These are phyloP conservation scores for Tetragonia tetragonoides DNA, from an alignment of 148 eudicot genomes.

Conservation along the genomic window DNA sequence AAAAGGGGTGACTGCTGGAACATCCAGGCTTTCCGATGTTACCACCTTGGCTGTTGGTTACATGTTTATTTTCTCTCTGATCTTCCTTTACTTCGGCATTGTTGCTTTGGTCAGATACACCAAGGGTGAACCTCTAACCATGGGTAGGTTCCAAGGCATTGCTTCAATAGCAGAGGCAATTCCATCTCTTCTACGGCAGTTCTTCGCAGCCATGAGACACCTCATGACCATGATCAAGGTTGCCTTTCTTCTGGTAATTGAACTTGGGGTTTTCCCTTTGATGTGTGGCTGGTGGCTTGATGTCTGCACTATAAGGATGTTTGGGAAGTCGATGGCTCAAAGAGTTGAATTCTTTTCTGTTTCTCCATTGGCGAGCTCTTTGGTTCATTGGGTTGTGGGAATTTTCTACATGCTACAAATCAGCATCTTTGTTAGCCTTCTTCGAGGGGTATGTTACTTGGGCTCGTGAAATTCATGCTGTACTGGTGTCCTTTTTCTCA, in stretches of 20 bases:
- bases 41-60: slow-evolving; percentile 97
- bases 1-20: slow-evolving; percentile 60
- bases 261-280: slow-evolving; percentile 93
- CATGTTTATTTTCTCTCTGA: slow-evolving; percentile 72
- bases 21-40: slow-evolving; percentile 84
- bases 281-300: slow-evolving; percentile 99
- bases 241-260: slow-evolving; percentile 92
- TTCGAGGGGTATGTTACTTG: slow-evolving; percentile 72
- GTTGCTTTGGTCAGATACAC: slow-evolving; percentile 76
- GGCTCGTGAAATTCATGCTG: slow-evolving; percentile 6
- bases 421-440: slow-evolving; percentile 94
- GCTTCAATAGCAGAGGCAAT: slow-evolving; percentile 81
- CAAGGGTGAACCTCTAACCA: slow-evolving; percentile 81
- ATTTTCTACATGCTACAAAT: slow-evolving; percentile 93
- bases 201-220: slow-evolving; percentile 88
- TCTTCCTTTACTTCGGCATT: slow-evolving; percentile 75
- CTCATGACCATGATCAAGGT: slow-evolving; percentile 93
- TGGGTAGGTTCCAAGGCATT: slow-evolving; percentile 88
- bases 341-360: slow-evolving; percentile 85
- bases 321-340: slow-evolving; percentile 80
- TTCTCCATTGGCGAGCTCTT: slow-evolving; percentile 85
- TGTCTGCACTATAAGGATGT: slow-evolving; percentile 89
- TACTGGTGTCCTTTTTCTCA: background rate
- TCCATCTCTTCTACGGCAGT: slow-evolving; percentile 83
- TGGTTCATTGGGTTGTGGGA: slow-evolving; percentile 97